These are phyloP conservation scores for Poa pratensis DNA, from an alignment of 176 grass and related monocot genomes.

Conservation along the genomic window DNA sequence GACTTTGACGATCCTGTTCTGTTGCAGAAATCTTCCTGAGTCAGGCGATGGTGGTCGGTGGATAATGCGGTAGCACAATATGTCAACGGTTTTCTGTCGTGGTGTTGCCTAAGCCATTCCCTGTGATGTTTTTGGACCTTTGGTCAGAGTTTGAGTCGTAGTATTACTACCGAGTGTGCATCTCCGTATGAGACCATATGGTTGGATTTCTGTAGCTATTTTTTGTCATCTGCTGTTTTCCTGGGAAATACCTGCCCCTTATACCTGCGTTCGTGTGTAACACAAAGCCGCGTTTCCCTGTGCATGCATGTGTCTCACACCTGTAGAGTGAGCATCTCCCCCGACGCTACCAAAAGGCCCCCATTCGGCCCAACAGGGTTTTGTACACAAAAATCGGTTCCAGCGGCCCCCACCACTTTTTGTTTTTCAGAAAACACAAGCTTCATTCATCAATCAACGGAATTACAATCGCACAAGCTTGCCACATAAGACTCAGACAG, in stretches of 20 bases:
- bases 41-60: neutral
- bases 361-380: no score
- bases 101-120: conserved; percentile 10
- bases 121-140: conserved; percentile 28
- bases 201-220: neutral
- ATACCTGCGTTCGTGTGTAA: neutral
- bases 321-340: no score
- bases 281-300: no score
- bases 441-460: no score
- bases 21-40: conserved; percentile 32
- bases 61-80: conserved; percentile 5
- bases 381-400: no score
- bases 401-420: no score
- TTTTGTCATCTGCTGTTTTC: neutral
- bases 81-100: neutral
- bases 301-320: no score
- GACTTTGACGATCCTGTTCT: neutral
- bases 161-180: neutral
- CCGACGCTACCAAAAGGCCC: no score
- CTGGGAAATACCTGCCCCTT: neutral
- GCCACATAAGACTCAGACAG: no score
- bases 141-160: conserved; percentile 12
- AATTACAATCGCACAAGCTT: no score
- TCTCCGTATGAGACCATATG: neutral
- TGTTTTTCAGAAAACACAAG: no score